A percentile compares a stretch with the other conserved stretches of the same genome.
Conservation (phyloP, 2,329 filamentous ascomycete species). For the Colletotrichum brevisporum region DNA sequence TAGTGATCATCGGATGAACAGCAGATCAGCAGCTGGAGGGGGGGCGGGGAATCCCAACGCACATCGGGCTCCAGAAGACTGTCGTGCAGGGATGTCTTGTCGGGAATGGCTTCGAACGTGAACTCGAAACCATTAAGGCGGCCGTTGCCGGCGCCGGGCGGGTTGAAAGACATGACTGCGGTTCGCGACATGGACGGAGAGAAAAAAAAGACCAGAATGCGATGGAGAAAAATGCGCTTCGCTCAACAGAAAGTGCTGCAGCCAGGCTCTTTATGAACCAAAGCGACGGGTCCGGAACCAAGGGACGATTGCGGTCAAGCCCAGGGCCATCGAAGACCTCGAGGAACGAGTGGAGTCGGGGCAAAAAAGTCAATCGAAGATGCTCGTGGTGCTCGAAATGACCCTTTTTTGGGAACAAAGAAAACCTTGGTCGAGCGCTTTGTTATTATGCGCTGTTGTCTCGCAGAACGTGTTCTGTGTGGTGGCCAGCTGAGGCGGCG, state of each 20-base stretch:
- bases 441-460: neutral
- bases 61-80: constrained; percentile 39
- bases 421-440: neutral
- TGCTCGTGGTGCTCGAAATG: neutral
- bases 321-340: constrained; percentile 20
- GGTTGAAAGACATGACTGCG: constrained; percentile 29
- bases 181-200: constrained; percentile 19
- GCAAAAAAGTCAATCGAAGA: constrained; percentile 3
- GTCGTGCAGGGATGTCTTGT: constrained; percentile 41
- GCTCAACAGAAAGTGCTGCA: constrained; percentile 6
- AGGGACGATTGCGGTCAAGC: constrained; percentile 28
- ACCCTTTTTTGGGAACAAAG: constrained; percentile 20
- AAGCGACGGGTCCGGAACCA: constrained; percentile 25
- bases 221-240: neutral
- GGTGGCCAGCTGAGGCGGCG: neutral
- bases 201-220: neutral
- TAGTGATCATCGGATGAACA: constrained; percentile 35
- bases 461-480: neutral
- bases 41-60: constrained; percentile 5
- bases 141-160: constrained; percentile 31
- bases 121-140: constrained; percentile 39
- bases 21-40: neutral
- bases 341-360: constrained; percentile 29
- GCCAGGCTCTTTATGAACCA: constrained; percentile 19
- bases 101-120: constrained; percentile 41